Evolutionary conservation across 192 early-diverging fungal genomes (phyloP), one percentile per base, ranked within the genome.

Genomic region (Gigaspora rosea): DNA sequence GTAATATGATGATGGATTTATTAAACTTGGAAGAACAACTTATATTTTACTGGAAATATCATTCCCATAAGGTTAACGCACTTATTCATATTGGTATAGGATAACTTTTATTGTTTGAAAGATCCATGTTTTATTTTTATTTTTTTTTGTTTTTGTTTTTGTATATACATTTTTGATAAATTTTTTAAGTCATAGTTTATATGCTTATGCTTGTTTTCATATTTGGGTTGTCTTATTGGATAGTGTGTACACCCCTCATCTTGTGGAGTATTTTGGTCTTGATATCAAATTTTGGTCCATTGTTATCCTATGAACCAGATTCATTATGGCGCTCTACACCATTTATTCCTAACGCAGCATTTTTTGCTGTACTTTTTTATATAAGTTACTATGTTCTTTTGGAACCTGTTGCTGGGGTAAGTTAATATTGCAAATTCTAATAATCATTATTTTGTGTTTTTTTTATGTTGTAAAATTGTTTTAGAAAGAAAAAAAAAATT

Each of bases 211-310:
- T 67, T 48, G 5, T 49, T 13, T 41, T 47, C 41, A 41, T 41
- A 41, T 41, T 41, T 41, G 41, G 41, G 41, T 41, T 7, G 41
- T 41, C 41, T 41, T 27, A 27, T 27, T 47, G 15, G 11, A 96
- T 75, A 78, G 82, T 95, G 3, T 98, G 93, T 81, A 95, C 97
- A 32, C 97, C 97, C 5, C 88, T 90, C 66, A 95, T 98, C 79
- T 83, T 96, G 52, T 97, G 93, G 93, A 89, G 92, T 49, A 81
- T 83, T 7, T 78, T 94, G 32, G 92, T 94, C 9, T 87, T 91
- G 81, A 77, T 81, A 18, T 80, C 88, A 47, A 82, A 80, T 66
- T 70, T 81, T 46, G 78, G 85, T 48, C 77, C 86, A 32, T 70
- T 90, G 8, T 79, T 87, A 78, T 58, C 77, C n/a, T 54, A 72